Conservation (phyloP, 768 basidiomycete species). For the Pisolithus marmoratus region DNA sequence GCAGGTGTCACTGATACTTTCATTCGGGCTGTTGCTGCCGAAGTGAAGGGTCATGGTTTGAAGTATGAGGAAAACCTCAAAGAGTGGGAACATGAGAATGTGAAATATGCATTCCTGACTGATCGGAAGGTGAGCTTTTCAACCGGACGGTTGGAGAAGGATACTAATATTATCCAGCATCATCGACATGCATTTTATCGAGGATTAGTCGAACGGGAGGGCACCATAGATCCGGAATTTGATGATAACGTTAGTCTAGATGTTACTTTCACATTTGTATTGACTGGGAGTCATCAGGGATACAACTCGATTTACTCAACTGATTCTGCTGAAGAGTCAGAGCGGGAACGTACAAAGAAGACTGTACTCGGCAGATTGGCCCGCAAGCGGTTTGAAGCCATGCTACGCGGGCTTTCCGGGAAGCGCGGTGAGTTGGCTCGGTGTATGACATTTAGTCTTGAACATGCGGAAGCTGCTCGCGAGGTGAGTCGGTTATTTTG, state of each 20-base stretch:
- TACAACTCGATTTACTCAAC: slow-evolving; percentile 87
- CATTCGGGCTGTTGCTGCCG: slow-evolving; percentile 79
- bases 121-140: slow-evolving; percentile 42
- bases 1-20: slow-evolving; percentile 73
- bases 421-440: slow-evolving; percentile 87
- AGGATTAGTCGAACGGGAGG: slow-evolving; percentile 56
- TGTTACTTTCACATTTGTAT: not conserved
- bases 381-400: slow-evolving; percentile 79
- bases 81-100: slow-evolving; percentile 73
- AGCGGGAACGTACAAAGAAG: slow-evolving; percentile 76
- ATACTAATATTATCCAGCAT: slow-evolving; percentile 40
- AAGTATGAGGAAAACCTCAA: slow-evolving; percentile 71
- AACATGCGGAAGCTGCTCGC: slow-evolving; percentile 92
- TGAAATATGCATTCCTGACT: slow-evolving; percentile 77
- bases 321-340: slow-evolving; percentile 92
- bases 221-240: slow-evolving; percentile 59
- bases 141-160: not conserved
- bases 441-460: slow-evolving; percentile 96
- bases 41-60: slow-evolving; percentile 74
- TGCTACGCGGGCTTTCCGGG: slow-evolving; percentile 83
- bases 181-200: slow-evolving; percentile 67
- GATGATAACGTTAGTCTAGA: slow-evolving; percentile 61
- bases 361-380: slow-evolving; percentile 74
- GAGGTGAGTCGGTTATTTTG: slow-evolving; percentile 49
- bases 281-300: slow-evolving; percentile 43